Evolutionary conservation across 2,329 filamentous ascomycete species (phyloP).

Genomic region (Pleurostoma richardsiae): DNA sequence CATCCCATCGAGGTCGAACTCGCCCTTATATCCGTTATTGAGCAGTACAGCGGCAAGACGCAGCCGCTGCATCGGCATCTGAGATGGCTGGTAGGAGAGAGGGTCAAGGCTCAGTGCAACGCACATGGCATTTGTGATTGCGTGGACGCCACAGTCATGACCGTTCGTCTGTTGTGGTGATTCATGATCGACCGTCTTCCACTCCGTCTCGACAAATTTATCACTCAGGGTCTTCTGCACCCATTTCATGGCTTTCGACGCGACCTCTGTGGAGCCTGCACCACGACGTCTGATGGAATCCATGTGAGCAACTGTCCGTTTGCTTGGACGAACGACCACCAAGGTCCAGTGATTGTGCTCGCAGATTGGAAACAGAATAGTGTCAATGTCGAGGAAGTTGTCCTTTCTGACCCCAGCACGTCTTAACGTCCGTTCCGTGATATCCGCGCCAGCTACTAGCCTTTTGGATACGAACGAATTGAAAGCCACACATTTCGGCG

Average conservation of each 20-base stretch:
- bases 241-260: slow-evolving; percentile 44
- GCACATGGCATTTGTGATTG: slow-evolving; percentile 67
- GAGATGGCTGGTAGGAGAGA: slow-evolving; percentile 40
- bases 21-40: slow-evolving; percentile 60
- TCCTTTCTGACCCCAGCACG: slow-evolving; percentile 50
- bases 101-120: slow-evolving; percentile 49
- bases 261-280: slow-evolving; percentile 26
- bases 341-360: slow-evolving; percentile 65
- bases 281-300: slow-evolving; percentile 55
- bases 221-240: slow-evolving; percentile 52
- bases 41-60: slow-evolving; percentile 62
- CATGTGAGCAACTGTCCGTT: slow-evolving; percentile 60
- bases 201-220: slow-evolving; percentile 51
- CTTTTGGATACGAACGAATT: slow-evolving; percentile 62
- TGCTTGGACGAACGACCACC: slow-evolving; percentile 58
- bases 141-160: slow-evolving; percentile 74
- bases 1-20: slow-evolving; percentile 45
- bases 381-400: slow-evolving; percentile 61
- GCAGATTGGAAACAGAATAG: slow-evolving; percentile 67
- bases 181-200: slow-evolving; percentile 46
- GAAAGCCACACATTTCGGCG: slow-evolving; percentile 58
- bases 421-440: slow-evolving; percentile 50
- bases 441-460: slow-evolving; percentile 40
- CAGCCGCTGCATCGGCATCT: slow-evolving; percentile 56
- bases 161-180: slow-evolving; percentile 59